Evolutionary conservation across 495 filamentous ascomycete genomes (phyloP), one percentile per base, ranked within the genome.

Genomic region (Amphirosellinia nigrospora): DNA sequence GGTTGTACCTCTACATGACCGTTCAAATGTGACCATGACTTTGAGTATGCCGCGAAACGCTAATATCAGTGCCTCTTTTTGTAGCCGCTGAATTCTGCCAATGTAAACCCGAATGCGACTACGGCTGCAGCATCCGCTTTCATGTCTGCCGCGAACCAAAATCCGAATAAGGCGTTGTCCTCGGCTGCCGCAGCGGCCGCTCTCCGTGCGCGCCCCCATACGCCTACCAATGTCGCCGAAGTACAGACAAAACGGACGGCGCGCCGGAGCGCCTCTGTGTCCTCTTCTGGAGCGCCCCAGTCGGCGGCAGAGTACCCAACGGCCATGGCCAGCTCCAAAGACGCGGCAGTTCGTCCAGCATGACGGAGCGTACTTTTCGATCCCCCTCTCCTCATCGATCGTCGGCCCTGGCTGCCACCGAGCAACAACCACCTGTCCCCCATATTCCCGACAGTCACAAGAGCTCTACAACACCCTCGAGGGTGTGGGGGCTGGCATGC

Each of bases 201-300:
- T 23, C 84, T 97, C 52, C 88, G 91, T 66, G 91, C 90, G 50
- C 88, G 89, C 71, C 89, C 93, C 7, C 88, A 89, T 38, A 90
- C 91, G 34, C 94, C 94, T 50, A 92, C 88, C 16, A 85, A 86
- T 23, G 90, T 97, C 46, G 92, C 88, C 74, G 87, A 94, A 81
- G 88, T 96, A 36, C 89, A 94, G 78, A 97, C 94, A 0, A 97
- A 94, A 79, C 92, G 94, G 66, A 96, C 93, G 77, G 72, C 89
- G 67, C 89, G 91, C 72, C 88, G 94, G 52, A 87, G 88, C 70
- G 81, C 84, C 30, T 96, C 93, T 10, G 75, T 84, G 58, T 91
- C 93, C 19, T 94, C 94, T 21, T 82, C 86, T 46, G 83, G 55
- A 89, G 87, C 69, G 80, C 81, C 26, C 71, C 79, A 13, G 72